Base-by-base conservation (phyloP, 768 basidiomycete genomes). In the Termitomyces sp. region DNA sequence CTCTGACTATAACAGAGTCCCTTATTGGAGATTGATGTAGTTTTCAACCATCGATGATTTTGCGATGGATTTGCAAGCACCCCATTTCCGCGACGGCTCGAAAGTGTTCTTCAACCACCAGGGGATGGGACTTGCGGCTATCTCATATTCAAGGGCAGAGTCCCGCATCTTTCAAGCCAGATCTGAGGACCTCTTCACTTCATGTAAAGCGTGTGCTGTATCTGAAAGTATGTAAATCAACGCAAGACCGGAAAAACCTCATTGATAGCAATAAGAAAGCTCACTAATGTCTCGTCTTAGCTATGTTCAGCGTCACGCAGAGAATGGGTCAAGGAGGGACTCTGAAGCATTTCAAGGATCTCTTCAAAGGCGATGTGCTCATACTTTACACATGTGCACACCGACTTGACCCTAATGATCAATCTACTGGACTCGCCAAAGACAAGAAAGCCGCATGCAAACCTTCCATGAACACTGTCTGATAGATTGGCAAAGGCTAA, bases 41-140 rank as follows among this genome's bases (percentile, higher is more conserved):
- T n/a, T n/a, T n/a, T n/a, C n/a, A n/a, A n/a, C n/a, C n/a, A n/a
- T n/a, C n/a, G n/a, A n/a, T n/a, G n/a, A n/a, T n/a, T n/a, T n/a
- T n/a, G n/a, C n/a, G n/a, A n/a, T n/a, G n/a, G n/a, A 33, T 33
- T 33, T 33, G 12, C 33, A 33, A 33, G 33, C 33, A 33, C 10
- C 1, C 33, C 9, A 12, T 33, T 33, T 31, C 12, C 10, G 9
- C 33, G 33, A 69, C 39, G 72, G 68, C 6, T 62, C 73, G 0
- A 70, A 71, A 48, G 55, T 51, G 0, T 75, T 73, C 56, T 74
- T 74, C 54, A 65, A 69, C 12, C 61, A 65, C 12, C 69, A 67
- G 51, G 62, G 56, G 39, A 60, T 75, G 16, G 61, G 66, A 33
- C 67, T 73, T 37, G 56, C 56, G 75, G 74, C 0, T 75, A 74